Evolutionary conservation across 345 rosid species (phyloP).

Genomic region (Syzygium grande): DNA sequence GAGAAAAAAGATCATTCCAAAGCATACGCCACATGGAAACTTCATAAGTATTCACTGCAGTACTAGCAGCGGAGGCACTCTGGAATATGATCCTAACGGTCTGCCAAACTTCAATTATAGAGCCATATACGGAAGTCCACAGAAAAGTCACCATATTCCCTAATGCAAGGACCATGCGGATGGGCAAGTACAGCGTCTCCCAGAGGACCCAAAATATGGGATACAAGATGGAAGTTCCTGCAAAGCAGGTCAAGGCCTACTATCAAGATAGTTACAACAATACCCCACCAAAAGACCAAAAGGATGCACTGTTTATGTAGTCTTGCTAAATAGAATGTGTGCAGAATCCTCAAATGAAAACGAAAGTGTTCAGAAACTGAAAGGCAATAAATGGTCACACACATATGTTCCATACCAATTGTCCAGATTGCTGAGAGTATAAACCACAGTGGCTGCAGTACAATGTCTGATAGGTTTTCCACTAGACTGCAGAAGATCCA

Average conservation of each 20-base stretch:
- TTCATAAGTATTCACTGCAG: conserved; percentile 48
- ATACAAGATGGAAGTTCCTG: conserved; percentile 50
- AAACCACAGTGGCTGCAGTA: conserved; percentile 55
- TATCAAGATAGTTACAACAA: background rate
- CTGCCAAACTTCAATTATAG: conserved; percentile 46
- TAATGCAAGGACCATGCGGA: conserved; percentile 48
- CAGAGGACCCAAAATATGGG: conserved; percentile 58
- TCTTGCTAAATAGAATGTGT: background rate
- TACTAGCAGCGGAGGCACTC: conserved; percentile 58
- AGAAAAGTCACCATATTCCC: conserved; percentile 34
- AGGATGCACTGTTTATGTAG: background rate
- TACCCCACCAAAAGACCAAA: background rate
- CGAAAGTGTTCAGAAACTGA: background rate
- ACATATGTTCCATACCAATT: conserved; percentile 38
- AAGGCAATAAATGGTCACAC: background rate
- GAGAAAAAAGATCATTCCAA: conserved; percentile 97
- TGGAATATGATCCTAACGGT: conserved; percentile 38
- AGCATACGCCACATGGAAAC: conserved; percentile 86
- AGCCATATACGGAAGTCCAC: conserved; percentile 31
- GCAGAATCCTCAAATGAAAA: background rate
- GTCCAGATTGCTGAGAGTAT: conserved; percentile 42
- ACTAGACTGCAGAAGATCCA: conserved; percentile 37
- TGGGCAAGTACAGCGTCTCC: conserved; percentile 64
- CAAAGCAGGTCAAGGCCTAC: conserved; percentile 6
- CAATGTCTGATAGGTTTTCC: conserved; percentile 38